Conservation (phyloP, 306 rosid genomes). For the Cicer yamashitae region DNA sequence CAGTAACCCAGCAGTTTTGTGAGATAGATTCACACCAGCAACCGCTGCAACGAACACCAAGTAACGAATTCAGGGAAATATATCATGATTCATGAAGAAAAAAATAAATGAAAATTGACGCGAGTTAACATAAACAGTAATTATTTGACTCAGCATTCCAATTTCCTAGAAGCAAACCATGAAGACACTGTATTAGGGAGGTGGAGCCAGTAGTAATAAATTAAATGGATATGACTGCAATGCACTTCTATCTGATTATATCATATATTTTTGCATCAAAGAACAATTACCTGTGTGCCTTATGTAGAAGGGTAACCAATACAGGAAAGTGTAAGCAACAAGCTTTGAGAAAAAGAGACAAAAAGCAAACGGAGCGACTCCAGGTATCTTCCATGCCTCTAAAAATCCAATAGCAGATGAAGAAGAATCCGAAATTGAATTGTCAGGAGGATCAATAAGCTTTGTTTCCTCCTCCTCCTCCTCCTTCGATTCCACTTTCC, state of each 20-base stretch:
- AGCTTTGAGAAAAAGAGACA: slow-evolving; percentile 95
- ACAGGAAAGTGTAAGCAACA: slow-evolving; percentile 90
- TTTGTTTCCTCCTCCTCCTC: slow-evolving; percentile 59
- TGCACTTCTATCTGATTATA: slow-evolving; percentile 10
- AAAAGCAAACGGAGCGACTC: slow-evolving; percentile 82
- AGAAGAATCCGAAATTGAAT: slow-evolving; percentile 49
- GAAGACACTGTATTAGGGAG: background rate
- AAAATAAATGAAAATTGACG: background rate
- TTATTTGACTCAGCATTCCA: slow-evolving; percentile 5
- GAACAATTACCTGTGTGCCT: slow-evolving; percentile 67
- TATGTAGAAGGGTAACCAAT: slow-evolving; percentile 93
- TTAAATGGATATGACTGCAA: slow-evolving; percentile 4
- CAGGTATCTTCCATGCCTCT: slow-evolving; percentile 92
- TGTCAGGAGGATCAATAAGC: slow-evolving; percentile 53
- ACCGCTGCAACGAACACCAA: slow-evolving; percentile 64
- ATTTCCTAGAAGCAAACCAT: slow-evolving; percentile 18
- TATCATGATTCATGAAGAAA: background rate
- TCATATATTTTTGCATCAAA: slow-evolving; percentile 21
- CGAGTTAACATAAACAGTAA: background rate
- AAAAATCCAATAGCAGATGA: slow-evolving; percentile 84
- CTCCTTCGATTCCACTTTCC: slow-evolving; percentile 52
- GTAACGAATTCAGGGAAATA: slow-evolving; percentile 3
- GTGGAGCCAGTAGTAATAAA: background rate
- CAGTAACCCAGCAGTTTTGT: slow-evolving; percentile 86
- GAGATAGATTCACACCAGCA: slow-evolving; percentile 76